Conservation (phyloP, 352 stramenopile genomes). For the Globisporangium middletonii region DNA sequence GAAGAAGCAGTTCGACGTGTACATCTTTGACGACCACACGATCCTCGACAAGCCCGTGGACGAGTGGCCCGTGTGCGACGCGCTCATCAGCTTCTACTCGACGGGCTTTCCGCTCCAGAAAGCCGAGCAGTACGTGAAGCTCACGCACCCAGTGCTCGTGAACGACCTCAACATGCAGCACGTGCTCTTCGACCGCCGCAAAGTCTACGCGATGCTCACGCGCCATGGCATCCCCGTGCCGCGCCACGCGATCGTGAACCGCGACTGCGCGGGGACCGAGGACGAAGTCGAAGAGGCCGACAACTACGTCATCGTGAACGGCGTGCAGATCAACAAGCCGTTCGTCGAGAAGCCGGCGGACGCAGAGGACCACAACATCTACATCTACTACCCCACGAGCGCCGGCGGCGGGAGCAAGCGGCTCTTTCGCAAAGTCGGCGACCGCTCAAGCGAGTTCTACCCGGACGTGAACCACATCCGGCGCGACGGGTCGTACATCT, state of each 20-base stretch:
- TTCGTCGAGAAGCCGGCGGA: conserved; percentile 99
- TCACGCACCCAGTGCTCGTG: conserved; percentile 94
- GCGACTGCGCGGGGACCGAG: conserved; percentile 80
- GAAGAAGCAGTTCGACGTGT: conserved; percentile 93
- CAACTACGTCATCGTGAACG: conserved; percentile 90
- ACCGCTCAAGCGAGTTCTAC: conserved; percentile 95
- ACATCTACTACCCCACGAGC: conserved; percentile 99
- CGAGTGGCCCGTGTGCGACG: conserved; percentile 93
- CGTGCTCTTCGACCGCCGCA: conserved; percentile 93
- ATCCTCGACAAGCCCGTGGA: conserved; percentile 95
- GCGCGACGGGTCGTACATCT: conserved; percentile 94
- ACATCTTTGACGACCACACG: conserved; percentile 97
- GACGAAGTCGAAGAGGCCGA: conserved; percentile 73
- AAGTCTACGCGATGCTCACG: conserved; percentile 95
- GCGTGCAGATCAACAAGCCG: conserved; percentile 97
- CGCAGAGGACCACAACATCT: conserved; percentile 99
- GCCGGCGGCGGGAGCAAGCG: conserved; percentile 98
- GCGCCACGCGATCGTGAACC: conserved; percentile 93
- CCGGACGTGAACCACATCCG: conserved; percentile 95
- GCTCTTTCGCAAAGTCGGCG: conserved; percentile 97
- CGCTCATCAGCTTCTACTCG: conserved; percentile 98
- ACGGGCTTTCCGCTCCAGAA: conserved; percentile 97
- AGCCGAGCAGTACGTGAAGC: conserved; percentile 94
- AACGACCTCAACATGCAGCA: conserved; percentile 98
- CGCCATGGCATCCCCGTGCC: conserved; percentile 94